phyloP scores from a whole-genome alignment of 2,329 filamentous ascomycete genomes.

The Aspergillus tamarii region DNA sequence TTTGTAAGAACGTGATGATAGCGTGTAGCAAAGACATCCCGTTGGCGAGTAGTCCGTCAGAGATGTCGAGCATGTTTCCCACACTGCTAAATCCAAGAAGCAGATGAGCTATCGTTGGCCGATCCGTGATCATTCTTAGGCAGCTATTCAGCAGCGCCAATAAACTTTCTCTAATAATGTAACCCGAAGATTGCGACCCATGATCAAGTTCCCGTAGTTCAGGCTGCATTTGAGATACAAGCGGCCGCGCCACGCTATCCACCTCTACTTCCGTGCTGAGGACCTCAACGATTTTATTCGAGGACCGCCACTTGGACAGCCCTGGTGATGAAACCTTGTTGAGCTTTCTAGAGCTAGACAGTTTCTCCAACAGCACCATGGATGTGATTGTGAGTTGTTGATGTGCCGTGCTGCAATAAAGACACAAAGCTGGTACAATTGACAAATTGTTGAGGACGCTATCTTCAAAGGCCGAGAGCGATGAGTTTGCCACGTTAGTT shows the following conservation, averaged over 20 bases:
- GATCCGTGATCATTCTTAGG: slow-evolving; percentile 71
- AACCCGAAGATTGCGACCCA: slow-evolving; percentile 70
- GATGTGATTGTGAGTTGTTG: slow-evolving; percentile 78
- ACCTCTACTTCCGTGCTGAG: slow-evolving; percentile 80
- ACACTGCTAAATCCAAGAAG: slow-evolving; percentile 85
- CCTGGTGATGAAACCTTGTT: slow-evolving; percentile 69
- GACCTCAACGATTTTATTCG: slow-evolving; percentile 86
- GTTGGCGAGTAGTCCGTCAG: slow-evolving; percentile 70
- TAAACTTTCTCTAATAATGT: slow-evolving; percentile 80
- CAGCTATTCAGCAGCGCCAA: slow-evolving; percentile 85
- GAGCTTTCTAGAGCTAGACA: slow-evolving; percentile 81
- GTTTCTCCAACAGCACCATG: slow-evolving; percentile 79
- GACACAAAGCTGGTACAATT: slow-evolving; percentile 78
- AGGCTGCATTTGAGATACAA: slow-evolving; percentile 68
- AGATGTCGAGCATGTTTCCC: slow-evolving; percentile 68
- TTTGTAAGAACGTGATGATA: slow-evolving; percentile 71
- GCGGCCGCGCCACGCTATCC: slow-evolving; percentile 74
- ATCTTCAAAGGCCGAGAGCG: slow-evolving; percentile 89
- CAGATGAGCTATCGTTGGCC: slow-evolving; percentile 86
- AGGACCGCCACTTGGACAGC: slow-evolving; percentile 63
- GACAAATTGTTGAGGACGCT: slow-evolving; percentile 79
- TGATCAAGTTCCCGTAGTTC: slow-evolving; percentile 72
- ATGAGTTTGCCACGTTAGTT: slow-evolving; percentile 69
- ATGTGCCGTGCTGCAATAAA: slow-evolving; percentile 84
- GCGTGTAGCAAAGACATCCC: slow-evolving; percentile 81